Evolutionary conservation across 176 grass and related monocot genomes (phyloP).

Genomic region (Ensete glaucum): DNA sequence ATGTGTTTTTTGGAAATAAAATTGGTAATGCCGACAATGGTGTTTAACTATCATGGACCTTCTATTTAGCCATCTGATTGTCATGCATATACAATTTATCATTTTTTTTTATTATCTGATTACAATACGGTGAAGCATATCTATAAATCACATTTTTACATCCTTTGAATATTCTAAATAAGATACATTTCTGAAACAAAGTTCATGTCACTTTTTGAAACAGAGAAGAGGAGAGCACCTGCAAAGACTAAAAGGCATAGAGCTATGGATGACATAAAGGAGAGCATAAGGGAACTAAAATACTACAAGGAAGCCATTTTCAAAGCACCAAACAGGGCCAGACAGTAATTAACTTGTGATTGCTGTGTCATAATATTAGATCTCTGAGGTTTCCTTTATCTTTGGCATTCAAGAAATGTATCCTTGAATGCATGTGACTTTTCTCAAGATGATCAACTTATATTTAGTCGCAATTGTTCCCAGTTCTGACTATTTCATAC

Average conservation of each 20-base stretch:
- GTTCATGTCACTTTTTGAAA: neutral
- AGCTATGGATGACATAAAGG: slow-evolving; percentile 91
- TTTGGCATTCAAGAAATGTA: neutral
- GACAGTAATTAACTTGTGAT: slow-evolving; percentile 12
- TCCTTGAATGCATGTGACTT: too few species aligned
- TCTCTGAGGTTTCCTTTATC: neutral
- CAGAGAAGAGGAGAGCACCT: slow-evolving; percentile 68
- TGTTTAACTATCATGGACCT: too few species aligned
- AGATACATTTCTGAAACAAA: neutral
- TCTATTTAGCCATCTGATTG: too few species aligned
- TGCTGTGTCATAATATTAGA: neutral
- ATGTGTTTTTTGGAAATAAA: too few species aligned
- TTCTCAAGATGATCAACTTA: too few species aligned
- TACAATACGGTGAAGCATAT: neutral
- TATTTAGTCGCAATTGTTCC: too few species aligned
- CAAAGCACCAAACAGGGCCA: slow-evolving; percentile 39
- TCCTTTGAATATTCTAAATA: neutral
- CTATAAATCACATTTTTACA: neutral
- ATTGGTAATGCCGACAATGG: too few species aligned
- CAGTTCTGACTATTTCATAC: too few species aligned
- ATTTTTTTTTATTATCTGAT: too few species aligned
- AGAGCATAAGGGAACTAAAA: slow-evolving; percentile 67
- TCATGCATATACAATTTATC: too few species aligned
- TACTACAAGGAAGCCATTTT: slow-evolving; percentile 85
- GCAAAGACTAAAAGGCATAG: slow-evolving; percentile 56